Base-by-base conservation (phyloP, 441 rosid genomes). In the Adansonia madagascariensis region DNA sequence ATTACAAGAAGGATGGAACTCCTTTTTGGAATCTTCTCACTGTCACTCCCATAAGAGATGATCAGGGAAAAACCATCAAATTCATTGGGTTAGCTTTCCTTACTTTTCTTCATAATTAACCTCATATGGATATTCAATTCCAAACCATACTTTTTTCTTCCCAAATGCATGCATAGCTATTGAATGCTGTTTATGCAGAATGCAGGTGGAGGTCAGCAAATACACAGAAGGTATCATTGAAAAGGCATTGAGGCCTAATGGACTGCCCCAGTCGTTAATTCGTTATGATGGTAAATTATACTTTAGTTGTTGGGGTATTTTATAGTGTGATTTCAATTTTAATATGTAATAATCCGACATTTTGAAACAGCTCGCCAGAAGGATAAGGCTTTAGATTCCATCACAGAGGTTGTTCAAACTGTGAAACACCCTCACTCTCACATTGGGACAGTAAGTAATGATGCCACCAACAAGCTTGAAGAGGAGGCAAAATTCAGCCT, bases 181-280 rank as follows among this genome's bases (percentile, higher is more conserved):
- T 17, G 61, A 39, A 68, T 47, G 57, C 2, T 69, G 67, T 64
- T 46, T 27, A 35, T 80, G 82, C 91, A 96, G 98, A 81, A 96
- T 96, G 99, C 99, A 94, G 90, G 99, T 96, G 65, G 98, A 96
- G 86, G 98, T 96, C 76, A 96, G 95, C 90, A 96, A 96, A 80
- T 89, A 89, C 84, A 96, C 99, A 1, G 98, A 96, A 88, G 99
- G 98, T 8, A 65, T 88, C 47, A 86, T 84, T 56, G 91, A 96
- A 53, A 92, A 87, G 78, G 91, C 79, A 64, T n/a, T 96, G 75
- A 92, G 98, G 68, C 98, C 99, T 31, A 96, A 96, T 78, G 98
- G 99, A 80, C 87, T 91, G 88, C 88, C 97, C 15, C 85, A 86
- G 82, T 92, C 98, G 49, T 80, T 96, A 64, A 96, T 96, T 80